Evolutionary conservation across 2,329 filamentous ascomycete genomes (phyloP).

Genomic region (Parafenestella ontariensis): DNA sequence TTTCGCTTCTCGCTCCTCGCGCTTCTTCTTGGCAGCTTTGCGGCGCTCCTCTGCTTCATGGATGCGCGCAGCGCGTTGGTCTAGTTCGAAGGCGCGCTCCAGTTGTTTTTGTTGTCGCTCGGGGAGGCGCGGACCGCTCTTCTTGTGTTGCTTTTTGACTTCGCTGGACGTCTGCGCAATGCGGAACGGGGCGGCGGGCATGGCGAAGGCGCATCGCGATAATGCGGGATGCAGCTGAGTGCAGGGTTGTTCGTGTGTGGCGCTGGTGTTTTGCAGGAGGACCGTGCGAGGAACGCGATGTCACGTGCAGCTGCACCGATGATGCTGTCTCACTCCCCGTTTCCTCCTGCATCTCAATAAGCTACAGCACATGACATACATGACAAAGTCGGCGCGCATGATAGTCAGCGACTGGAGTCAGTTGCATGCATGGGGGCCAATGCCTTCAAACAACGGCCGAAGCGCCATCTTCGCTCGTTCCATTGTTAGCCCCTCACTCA

Average conservation of each 20-base stretch:
- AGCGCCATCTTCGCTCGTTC: neutral
- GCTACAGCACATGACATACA: too few relatives aligned
- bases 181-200: conserved; percentile 32
- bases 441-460: neutral
- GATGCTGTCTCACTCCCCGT: neutral
- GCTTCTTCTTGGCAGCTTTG: conserved; percentile 39
- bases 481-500: neutral
- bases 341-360: neutral
- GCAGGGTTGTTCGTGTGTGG: neutral
- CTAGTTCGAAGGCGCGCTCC: conserved; percentile 39
- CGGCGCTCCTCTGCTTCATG: conserved; percentile 43
- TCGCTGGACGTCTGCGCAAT: conserved; percentile 46
- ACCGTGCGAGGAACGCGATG: conserved; percentile 8
- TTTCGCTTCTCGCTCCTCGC: conserved; percentile 40
- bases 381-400: too few relatives aligned
- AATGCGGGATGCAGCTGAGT: conserved; percentile 2
- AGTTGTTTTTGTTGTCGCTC: conserved; percentile 39
- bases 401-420: too few relatives aligned
- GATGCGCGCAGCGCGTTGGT: conserved; percentile 41
- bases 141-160: conserved; percentile 43
- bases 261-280: conserved; percentile 4
- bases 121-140: conserved; percentile 33
- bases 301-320: neutral
- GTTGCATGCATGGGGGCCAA: too few relatives aligned
- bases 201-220: conserved; percentile 19